Evolutionary conservation across 2,329 filamentous ascomycete species (phyloP).

Genomic region (Fusarium irregulare): DNA sequence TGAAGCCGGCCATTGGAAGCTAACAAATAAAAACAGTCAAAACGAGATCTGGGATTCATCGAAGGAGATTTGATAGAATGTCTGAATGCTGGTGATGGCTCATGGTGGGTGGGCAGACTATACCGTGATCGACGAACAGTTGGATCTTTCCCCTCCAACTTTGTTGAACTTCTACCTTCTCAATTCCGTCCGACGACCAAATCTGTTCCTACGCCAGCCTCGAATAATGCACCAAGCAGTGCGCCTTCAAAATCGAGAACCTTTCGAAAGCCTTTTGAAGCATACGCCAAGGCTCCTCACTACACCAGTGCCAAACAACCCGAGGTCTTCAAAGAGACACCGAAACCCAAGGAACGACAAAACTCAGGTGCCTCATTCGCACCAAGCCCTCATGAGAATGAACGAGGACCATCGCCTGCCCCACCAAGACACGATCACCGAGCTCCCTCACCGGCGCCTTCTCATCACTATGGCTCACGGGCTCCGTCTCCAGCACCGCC

Average conservation of each 20-base stretch:
- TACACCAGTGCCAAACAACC: constrained; percentile 72
- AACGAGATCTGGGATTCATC: constrained; percentile 94
- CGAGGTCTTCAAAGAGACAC: constrained; percentile 63
- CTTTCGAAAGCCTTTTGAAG: constrained; percentile 74
- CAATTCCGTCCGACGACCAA: constrained; percentile 81
- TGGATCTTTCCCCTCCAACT: constrained; percentile 96
- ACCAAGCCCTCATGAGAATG: constrained; percentile 39
- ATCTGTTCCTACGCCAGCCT: constrained; percentile 68
- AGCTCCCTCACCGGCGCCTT: constrained; percentile 50
- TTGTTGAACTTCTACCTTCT: constrained; percentile 89
- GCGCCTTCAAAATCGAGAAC: constrained; percentile 70
- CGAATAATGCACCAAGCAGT: constrained; percentile 61
- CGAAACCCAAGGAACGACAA: constrained; percentile 54
- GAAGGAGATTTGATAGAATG: constrained; percentile 99
- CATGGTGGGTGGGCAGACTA: constrained; percentile 97
- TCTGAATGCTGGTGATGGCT: constrained; percentile 95
- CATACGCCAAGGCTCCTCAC: constrained; percentile 73
- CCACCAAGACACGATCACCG: constrained; percentile 35
- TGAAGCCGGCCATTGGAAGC: constrained; percentile 10
- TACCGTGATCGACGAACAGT: constrained; percentile 90
- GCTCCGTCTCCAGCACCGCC: constrained; percentile 45
- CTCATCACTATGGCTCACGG: constrained; percentile 47
- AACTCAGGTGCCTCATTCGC: constrained; percentile 56
- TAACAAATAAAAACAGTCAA: constrained; percentile 67
- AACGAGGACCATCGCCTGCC: constrained; percentile 43